Evolutionary conservation across 1,284 basidiomycete genomes (phyloP).

Genomic region (Ustilago sp.): DNA sequence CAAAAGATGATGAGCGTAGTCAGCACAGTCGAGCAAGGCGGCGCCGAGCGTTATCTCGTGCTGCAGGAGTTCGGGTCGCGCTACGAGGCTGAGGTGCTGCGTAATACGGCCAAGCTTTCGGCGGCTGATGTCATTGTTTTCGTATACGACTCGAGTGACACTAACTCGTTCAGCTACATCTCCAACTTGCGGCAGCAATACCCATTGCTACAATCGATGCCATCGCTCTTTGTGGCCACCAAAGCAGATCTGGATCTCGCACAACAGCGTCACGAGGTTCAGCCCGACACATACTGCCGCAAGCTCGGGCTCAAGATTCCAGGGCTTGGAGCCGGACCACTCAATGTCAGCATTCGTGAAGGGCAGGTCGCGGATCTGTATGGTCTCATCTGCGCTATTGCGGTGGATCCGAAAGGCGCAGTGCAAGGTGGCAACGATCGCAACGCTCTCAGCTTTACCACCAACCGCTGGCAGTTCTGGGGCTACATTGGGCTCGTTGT

Average conservation of each 20-base stretch:
- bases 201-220: constrained; percentile 85
- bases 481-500: constrained; percentile 48
- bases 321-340: constrained; percentile 60
- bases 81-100: constrained; percentile 89
- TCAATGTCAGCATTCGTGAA: constrained; percentile 75
- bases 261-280: constrained; percentile 85
- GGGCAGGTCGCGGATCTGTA: constrained; percentile 90
- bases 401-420: constrained; percentile 70
- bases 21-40: constrained; percentile 92
- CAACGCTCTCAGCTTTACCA: constrained; percentile 48
- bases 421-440: constrained; percentile 52
- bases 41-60: constrained; percentile 91
- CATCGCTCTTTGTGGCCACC: constrained; percentile 96
- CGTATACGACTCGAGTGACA: constrained; percentile 97
- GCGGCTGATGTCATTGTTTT: constrained; percentile 93
- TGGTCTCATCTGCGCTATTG: constrained; percentile 84
- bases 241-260: constrained; percentile 97
- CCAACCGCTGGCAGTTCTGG: constrained; percentile 48
- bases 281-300: constrained; percentile 87
- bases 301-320: constrained; percentile 66
- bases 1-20: constrained; percentile 91
- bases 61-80: constrained; percentile 89
- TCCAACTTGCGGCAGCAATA: constrained; percentile 95
- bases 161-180: constrained; percentile 98
- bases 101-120: constrained; percentile 89